Percentiles rank a stretch among this genome's conserved stretches.
These are phyloP conservation scores for Penicillium sp. DNA, from an alignment of 2,329 filamentous ascomycete genomes.

Conservation along the genomic window DNA sequence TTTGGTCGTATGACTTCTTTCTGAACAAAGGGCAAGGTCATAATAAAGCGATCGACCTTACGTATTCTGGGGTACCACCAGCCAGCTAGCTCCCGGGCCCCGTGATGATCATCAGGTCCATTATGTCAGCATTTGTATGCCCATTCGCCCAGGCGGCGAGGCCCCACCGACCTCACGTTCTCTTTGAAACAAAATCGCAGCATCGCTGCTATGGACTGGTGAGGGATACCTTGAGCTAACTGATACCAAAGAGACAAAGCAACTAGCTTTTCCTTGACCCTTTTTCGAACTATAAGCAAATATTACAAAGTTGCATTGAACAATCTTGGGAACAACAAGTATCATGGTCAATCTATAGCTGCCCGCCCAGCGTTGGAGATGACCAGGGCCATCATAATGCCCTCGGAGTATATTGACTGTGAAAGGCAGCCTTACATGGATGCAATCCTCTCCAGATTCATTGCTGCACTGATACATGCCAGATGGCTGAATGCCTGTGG, in stretches of 20 bases:
- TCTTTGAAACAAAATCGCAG: too few species aligned
- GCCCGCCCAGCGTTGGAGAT: background rate
- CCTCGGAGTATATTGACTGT: background rate
- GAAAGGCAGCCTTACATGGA: background rate
- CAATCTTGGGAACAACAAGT: background rate
- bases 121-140: background rate
- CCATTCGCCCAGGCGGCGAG: too few species aligned
- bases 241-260: background rate
- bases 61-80: slow-evolving; percentile 7
- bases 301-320: background rate
- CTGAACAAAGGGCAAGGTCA: background rate
- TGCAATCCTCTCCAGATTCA: slow-evolving; percentile 61
- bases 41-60: background rate
- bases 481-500: slow-evolving; percentile 76
- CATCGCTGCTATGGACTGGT: too few species aligned
- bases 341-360: slow-evolving; percentile 4
- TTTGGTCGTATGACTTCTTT: background rate
- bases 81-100: background rate
- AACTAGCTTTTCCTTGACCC: background rate
- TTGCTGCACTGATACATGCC: slow-evolving; percentile 70
- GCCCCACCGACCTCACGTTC: too few species aligned
- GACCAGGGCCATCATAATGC: background rate
- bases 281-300: background rate
- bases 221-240: background rate
- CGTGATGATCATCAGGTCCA: background rate